Evolutionary conservation across 2,329 filamentous ascomycete species (phyloP).

Genomic region (Xylaria sp.): DNA sequence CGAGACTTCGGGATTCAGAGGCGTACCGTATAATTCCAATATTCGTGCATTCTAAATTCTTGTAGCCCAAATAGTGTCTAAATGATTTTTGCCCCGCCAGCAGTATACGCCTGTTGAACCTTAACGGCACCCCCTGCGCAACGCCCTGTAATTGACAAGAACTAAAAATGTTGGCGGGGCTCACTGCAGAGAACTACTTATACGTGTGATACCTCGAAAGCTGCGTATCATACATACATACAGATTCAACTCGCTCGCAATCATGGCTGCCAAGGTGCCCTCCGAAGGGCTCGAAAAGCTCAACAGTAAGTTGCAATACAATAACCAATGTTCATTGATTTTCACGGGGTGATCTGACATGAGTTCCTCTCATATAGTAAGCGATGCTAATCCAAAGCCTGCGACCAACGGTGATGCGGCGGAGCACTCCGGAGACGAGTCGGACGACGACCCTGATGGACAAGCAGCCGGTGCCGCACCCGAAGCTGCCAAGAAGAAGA

Average conservation of each 20-base stretch:
- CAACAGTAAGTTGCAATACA: conserved; percentile 48
- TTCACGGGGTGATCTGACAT: conserved; percentile 54
- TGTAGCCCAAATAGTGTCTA: neutral
- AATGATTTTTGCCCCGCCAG: neutral
- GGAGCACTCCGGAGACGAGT: conserved; percentile 60
- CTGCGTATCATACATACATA: neutral
- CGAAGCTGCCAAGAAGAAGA: conserved; percentile 69
- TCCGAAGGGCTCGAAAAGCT: conserved; percentile 57
- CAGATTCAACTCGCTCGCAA: conserved; percentile 29
- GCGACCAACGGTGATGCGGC: conserved; percentile 46
- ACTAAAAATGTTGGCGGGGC: conserved; percentile 34
- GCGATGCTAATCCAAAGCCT: conserved; percentile 27
- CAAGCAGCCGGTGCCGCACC: conserved; percentile 52
- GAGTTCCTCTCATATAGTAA: conserved; percentile 46
- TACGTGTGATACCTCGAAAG: neutral
- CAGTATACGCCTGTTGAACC: neutral
- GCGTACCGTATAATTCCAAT: conserved; percentile 1
- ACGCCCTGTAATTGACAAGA: conserved; percentile 30
- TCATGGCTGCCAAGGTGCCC: conserved; percentile 56
- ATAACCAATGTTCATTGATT: conserved; percentile 48
- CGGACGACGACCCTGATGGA: conserved; percentile 64
- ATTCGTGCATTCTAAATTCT: neutral
- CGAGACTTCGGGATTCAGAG: neutral
- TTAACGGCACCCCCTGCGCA: neutral
- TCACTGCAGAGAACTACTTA: conserved; percentile 8